These are phyloP conservation scores for Boletus coccyginus DNA, from an alignment of 768 basidiomycete genomes.

Conservation along the genomic window DNA sequence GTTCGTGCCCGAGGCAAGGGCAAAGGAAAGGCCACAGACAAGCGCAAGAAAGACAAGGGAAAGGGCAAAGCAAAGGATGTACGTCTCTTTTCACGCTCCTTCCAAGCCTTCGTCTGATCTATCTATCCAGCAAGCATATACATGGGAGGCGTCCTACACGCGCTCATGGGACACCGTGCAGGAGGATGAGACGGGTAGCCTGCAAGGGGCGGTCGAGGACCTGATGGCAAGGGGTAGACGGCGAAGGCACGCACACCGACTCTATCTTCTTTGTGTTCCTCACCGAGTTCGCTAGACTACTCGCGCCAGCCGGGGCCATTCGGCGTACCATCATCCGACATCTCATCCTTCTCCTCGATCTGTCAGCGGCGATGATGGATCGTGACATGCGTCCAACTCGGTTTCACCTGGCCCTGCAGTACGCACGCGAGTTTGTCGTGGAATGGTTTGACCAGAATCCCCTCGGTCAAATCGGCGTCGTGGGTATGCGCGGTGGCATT, in stretches of 20 bases:
- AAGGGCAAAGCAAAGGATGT: conserved; percentile 36
- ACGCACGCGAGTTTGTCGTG: conserved; percentile 84
- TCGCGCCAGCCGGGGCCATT: conserved; percentile 82
- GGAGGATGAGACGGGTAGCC: conserved; percentile 90
- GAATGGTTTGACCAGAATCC: conserved; percentile 99
- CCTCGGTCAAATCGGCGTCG: conserved; percentile 92
- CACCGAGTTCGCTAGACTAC: conserved; percentile 47
- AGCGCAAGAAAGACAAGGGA: conserved; percentile 53
- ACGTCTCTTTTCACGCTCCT: conserved; percentile 4
- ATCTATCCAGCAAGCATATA: conserved; percentile 67
- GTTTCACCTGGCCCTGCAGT: conserved; percentile 87
- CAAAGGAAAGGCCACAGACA: conserved; percentile 52
- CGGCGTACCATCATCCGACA: conserved; percentile 96
- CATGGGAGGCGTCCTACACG: conserved; percentile 95
- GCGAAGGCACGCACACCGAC: conserved; percentile 56
- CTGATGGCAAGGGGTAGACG: conserved; percentile 83
- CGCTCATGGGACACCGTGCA: conserved; percentile 97
- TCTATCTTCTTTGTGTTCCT: conserved; percentile 2
- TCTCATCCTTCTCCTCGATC: conserved; percentile 86
- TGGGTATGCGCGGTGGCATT: conserved; percentile 88
- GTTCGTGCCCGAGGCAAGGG: conserved; percentile 53
- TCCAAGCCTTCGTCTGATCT: not conserved
- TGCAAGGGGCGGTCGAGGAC: conserved; percentile 84
- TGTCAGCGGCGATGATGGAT: conserved; percentile 91
- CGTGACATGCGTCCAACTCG: conserved; percentile 94